These are phyloP conservation scores for Teunomyces panamensis DNA, from an alignment of 805 yeast genomes.

Conservation along the genomic window DNA sequence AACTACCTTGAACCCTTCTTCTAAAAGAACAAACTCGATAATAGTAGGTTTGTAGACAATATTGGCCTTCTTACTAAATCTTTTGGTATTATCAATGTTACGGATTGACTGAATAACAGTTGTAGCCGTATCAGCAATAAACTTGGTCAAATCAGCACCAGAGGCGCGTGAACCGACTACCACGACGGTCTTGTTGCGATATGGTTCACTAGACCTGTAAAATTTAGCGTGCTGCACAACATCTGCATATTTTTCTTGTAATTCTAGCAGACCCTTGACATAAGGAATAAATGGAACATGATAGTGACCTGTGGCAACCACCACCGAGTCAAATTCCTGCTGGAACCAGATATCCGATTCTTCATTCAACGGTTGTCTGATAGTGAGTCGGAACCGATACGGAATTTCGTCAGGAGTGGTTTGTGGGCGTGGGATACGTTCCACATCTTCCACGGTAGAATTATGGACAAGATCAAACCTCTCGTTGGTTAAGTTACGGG, in stretches of 20 bases:
- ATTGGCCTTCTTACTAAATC: constrained; percentile 11
- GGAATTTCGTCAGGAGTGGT: constrained; percentile 4
- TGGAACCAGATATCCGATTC: constrained; percentile 36
- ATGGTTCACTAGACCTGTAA: constrained; percentile 30
- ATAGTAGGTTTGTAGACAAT: constrained; percentile 25
- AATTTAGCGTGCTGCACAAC: constrained; percentile 46
- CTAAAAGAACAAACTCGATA: constrained; percentile 9
- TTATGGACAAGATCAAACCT: constrained; percentile 21
- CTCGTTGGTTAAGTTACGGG: constrained; percentile 15
- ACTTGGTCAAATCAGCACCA: constrained; percentile 29
- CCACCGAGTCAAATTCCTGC: constrained; percentile 38
- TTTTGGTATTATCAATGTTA: constrained; percentile 5
- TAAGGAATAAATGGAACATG: constrained; percentile 45
- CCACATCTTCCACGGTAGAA: constrained; percentile 41
- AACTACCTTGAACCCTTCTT: constrained; percentile 32
- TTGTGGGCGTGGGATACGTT: constrained; percentile 12
- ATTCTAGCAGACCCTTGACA: constrained; percentile 34
- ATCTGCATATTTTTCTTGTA: constrained; percentile 25
- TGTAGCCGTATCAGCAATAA: constrained; percentile 19
- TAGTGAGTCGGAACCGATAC: constrained; percentile 25
- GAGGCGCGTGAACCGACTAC: constrained; percentile 28
- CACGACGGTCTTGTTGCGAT: constrained; percentile 31
- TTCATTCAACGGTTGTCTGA: constrained; percentile 22
- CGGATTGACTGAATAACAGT: constrained; percentile 31
- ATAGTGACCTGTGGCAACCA: constrained; percentile 49